These are phyloP conservation scores for Hypholoma sublateritium DNA, from an alignment of 768 basidiomycete genomes.

Conservation along the genomic window DNA sequence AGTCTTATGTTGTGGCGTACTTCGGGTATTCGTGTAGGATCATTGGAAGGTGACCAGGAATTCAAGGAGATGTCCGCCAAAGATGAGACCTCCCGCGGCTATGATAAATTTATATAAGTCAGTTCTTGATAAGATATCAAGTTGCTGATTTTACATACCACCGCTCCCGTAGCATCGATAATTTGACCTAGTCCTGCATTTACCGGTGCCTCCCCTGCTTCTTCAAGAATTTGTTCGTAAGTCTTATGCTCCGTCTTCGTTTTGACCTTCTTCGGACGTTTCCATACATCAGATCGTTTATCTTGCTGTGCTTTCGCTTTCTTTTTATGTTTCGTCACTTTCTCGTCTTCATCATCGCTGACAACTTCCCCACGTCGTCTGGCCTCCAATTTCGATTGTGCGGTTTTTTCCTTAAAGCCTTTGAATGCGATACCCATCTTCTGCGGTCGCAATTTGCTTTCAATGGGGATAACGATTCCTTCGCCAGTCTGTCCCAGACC, in stretches of 20 bases:
- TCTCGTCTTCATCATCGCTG: slow-evolving; percentile 69
- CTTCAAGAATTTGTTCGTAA: slow-evolving; percentile 93
- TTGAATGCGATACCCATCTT: slow-evolving; percentile 86
- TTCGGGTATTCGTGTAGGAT: slow-evolving; percentile 90
- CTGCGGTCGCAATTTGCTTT: slow-evolving; percentile 81
- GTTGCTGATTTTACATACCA: slow-evolving; percentile 50
- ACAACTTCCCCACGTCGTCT: slow-evolving; percentile 68
- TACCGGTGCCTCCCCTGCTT: slow-evolving; percentile 66
- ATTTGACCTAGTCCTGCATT: slow-evolving; percentile 75
- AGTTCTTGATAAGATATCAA: slow-evolving; percentile 6
- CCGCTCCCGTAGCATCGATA: slow-evolving; percentile 92
- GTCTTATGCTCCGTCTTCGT: slow-evolving; percentile 91
- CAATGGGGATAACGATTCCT: slow-evolving; percentile 87
- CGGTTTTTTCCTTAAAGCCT: slow-evolving; percentile 87
- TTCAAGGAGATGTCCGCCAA: slow-evolving; percentile 73
- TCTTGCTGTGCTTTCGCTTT: slow-evolving; percentile 54
- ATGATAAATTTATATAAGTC: slow-evolving; percentile 2
- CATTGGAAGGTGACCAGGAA: slow-evolving; percentile 85
- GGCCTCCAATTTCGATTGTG: slow-evolving; percentile 81
- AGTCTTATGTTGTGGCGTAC: slow-evolving; percentile 94
- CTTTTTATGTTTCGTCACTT: slow-evolving; percentile 47
- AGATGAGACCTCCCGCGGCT: slow-evolving; percentile 89
- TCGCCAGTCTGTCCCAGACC: slow-evolving; percentile 76
- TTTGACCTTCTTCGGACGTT: slow-evolving; percentile 81
- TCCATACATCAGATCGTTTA: slow-evolving; percentile 81